Base-by-base conservation (phyloP, 768 basidiomycete genomes). In the Cantharellus cinnabarinus region DNA sequence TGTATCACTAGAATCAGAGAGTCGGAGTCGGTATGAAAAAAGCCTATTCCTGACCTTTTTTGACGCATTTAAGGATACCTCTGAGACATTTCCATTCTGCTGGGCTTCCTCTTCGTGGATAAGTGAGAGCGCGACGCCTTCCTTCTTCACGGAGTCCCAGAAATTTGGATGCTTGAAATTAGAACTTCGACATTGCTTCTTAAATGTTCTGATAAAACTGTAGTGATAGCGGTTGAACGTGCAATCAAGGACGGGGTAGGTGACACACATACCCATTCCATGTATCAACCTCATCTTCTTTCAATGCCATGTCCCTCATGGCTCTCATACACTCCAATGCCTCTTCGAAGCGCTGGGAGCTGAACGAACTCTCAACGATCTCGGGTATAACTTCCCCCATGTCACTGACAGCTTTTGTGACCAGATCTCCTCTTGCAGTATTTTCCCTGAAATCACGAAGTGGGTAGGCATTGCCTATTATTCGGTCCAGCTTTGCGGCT, bases 331-430 rank as follows among this genome's bases (percentile, higher is more conserved):
- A 90, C 44, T 83, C 78, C 37, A 88, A 53, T 71, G 91, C 76
- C 68, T 89, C 84, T 14, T 73, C 72, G 42, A 75, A 75, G 61
- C 89, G 76, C 64, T 79, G 75, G 42, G 69, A 71, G 44, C 85
- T 77, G 70, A 93, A 94, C 42, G 85, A 85, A 37, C 74, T 74
- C 63, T 77, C 68, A 5, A 85, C 74, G 50, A 89, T 76, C 66
- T 89, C 83, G 60, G 73, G 72, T 51, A 91, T 77, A 5, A 90
- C 82, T 14, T 68, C 74, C 7, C 75, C 79, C 53, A 93, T 69
- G 68, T 91, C 90, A 64, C 84, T 81, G 4, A 89, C 83, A 0
- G 88, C 89, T 70, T 93, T 89, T 10, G 77, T 79, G 42, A 91
- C 86, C 20, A 89, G 71, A 67, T 89, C 89, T 0, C 87, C 88